phyloP scores from a whole-genome alignment of 805 yeast genomes.

The Tetrapisispora pingtungensis region DNA sequence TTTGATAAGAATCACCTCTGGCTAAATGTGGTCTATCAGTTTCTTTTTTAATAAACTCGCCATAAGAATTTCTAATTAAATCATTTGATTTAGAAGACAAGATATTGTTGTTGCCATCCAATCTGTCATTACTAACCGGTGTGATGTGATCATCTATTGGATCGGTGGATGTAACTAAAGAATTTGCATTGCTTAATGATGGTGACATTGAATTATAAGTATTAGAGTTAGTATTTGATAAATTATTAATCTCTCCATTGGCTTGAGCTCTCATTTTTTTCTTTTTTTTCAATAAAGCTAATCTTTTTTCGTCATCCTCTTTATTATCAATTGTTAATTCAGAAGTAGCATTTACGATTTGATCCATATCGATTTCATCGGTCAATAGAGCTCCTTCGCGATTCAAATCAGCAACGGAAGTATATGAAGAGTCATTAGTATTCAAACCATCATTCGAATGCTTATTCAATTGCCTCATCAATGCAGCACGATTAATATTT shows the following conservation, averaged over 20 bases:
- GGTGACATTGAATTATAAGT: conserved; percentile 8
- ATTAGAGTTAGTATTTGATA: not conserved
- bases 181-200: conserved; percentile 9
- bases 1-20: conserved; percentile 67
- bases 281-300: conserved; percentile 5
- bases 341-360: conserved; percentile 15
- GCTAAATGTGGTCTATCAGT: conserved; percentile 53
- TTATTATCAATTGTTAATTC: conserved; percentile 4
- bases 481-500: not conserved
- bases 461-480: not conserved
- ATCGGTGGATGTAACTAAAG: conserved; percentile 23
- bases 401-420: conserved; percentile 27
- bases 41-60: conserved; percentile 20
- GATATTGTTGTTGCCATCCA: not conserved
- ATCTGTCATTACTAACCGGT: not conserved
- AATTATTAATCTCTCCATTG: not conserved
- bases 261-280: conserved; percentile 1
- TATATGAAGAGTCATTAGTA: conserved; percentile 12
- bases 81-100: not conserved
- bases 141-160: conserved; percentile 13
- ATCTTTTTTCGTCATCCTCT: conserved; percentile 8
- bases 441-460: conserved; percentile 4
- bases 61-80: conserved; percentile 23
- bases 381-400: conserved; percentile 29
- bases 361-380: conserved; percentile 26